Base-by-base conservation (phyloP, 164 flowering plant genomes). In the Protea cynaroides region DNA sequence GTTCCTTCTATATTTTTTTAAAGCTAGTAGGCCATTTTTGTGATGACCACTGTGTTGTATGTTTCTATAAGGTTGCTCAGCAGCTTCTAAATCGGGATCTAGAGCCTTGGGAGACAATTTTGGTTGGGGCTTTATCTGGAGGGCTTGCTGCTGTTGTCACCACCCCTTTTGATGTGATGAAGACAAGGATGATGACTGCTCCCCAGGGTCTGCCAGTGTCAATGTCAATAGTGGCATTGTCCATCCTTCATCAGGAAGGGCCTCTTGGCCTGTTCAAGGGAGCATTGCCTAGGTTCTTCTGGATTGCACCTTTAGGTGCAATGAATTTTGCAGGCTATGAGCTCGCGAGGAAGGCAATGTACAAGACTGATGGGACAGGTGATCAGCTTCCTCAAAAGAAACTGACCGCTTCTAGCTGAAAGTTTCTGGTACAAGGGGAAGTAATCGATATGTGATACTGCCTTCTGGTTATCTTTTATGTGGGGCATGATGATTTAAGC, bases 321-420 rank as follows among this genome's bases (percentile, higher is more conserved):
- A 94, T 94, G 96, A 94, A 94, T 69, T 94, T 94, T 78, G 99
- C 99, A 21, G 99, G 99, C 9, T 94, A 94, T 22, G 99, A 94
- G 74, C 86, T 94, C 3, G 93, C 92, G 25, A 84, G 78, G 82
- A 91, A 91, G 72, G 96, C 99, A 49, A 84, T 94, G 97, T 74
- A 65, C 68, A 86, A 83, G 74, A 71, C 66, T 17, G 90, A 85
- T 24, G 23, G 58, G 61, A 54, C 65, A 23, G 69, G 44, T 0
- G 83, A 82, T 18, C 76, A 68, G 57, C 49, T 65, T 58, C 40
- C 76, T 19, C 79, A 76, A 64, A 85, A 82, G 74, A 71, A 79
- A 58, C 68, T 77, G 63, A 71, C 75, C 1, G 68, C 60, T 60
- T 73, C 78, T 59, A 79, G 69, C 25, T 78, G 58, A 69, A 65